Conservation (phyloP, 2,329 filamentous ascomycete genomes). For the Pseudogymnoascus sp. region DNA sequence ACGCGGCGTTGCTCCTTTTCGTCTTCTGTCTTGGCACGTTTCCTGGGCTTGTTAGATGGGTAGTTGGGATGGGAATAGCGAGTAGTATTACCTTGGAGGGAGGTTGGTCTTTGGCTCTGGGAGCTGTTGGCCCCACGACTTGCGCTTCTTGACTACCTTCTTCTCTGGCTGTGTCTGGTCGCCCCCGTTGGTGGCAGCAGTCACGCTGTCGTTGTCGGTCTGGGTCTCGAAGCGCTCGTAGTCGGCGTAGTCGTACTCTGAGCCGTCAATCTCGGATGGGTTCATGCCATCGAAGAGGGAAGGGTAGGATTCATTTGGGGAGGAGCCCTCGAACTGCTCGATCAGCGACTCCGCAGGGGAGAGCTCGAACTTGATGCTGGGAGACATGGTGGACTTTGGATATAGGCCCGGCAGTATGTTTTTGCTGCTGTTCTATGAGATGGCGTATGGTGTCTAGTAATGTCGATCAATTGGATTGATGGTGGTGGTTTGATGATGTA, state of each 20-base stretch:
- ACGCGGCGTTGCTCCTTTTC: conserved; percentile 98
- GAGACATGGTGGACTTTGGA: neutral
- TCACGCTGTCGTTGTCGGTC: conserved; percentile 15
- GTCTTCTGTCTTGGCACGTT: conserved; percentile 97
- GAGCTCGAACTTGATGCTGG: neutral
- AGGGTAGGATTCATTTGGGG: conserved; percentile 16
- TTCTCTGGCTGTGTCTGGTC: conserved; percentile 39
- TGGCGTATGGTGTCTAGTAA: neutral
- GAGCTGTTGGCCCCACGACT: conserved; percentile 96
- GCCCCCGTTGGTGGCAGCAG: conserved; percentile 20
- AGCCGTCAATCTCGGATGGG: conserved; percentile 24
- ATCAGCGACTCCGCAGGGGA: neutral
- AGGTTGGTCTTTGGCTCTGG: conserved; percentile 95
- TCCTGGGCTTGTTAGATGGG: conserved; percentile 43
- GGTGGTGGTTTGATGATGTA: neutral
- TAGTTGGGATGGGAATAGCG: conserved; percentile 6
- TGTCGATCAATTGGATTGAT: neutral
- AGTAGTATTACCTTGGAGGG: conserved; percentile 61
- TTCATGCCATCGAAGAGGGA: conserved; percentile 25
- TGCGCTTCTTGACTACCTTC: conserved; percentile 84
- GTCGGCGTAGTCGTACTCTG: conserved; percentile 26
- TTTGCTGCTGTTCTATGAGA: neutral
- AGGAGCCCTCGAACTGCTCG: neutral
- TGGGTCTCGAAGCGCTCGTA: neutral
- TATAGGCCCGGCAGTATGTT: neutral